Evolutionary conservation across 768 basidiomycete species (phyloP).

Genomic region (Xerocomus spinulosus): DNA sequence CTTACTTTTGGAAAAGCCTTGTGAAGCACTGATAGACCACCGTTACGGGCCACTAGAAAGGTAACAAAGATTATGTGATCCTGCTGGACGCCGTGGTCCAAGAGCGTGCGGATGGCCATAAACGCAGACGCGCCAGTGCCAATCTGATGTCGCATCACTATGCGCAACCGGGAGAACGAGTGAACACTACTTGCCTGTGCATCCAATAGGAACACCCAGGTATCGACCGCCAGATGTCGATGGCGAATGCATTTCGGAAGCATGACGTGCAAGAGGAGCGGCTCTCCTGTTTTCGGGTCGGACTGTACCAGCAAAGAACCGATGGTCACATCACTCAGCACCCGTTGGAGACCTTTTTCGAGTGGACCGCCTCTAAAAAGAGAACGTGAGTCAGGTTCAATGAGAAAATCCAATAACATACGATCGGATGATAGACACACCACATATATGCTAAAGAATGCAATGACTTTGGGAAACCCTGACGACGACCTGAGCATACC

Average conservation of each 20-base stretch:
- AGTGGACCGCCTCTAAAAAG: slow-evolving; percentile 75
- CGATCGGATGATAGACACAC: slow-evolving; percentile 87
- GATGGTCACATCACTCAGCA: slow-evolving; percentile 79
- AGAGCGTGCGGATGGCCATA: slow-evolving; percentile 90
- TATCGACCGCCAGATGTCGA: slow-evolving; percentile 55
- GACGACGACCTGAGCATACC: slow-evolving; percentile 33
- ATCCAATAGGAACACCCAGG: slow-evolving; percentile 87
- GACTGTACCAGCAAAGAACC: slow-evolving; percentile 92
- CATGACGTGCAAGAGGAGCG: slow-evolving; percentile 75
- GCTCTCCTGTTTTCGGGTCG: slow-evolving; percentile 80
- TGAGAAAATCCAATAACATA: slow-evolving; percentile 35
- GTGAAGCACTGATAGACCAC: slow-evolving; percentile 73
- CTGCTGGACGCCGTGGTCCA: slow-evolving; percentile 88
- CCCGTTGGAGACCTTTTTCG: slow-evolving; percentile 85
- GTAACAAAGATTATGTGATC: slow-evolving; percentile 86
- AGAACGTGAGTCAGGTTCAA: slow-evolving; percentile 1
- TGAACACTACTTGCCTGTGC: slow-evolving; percentile 56
- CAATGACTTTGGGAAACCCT: neutral
- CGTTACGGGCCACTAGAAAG: slow-evolving; percentile 80
- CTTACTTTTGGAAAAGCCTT: slow-evolving; percentile 82
- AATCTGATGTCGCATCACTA: slow-evolving; percentile 48
- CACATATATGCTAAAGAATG: slow-evolving; percentile 62
- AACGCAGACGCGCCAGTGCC: slow-evolving; percentile 90
- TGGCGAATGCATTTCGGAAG: slow-evolving; percentile 72
- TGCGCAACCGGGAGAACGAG: neutral